Evolutionary conservation across 192 early-diverging fungal genomes (phyloP).

Genomic region (Coemansia umbellata): DNA sequence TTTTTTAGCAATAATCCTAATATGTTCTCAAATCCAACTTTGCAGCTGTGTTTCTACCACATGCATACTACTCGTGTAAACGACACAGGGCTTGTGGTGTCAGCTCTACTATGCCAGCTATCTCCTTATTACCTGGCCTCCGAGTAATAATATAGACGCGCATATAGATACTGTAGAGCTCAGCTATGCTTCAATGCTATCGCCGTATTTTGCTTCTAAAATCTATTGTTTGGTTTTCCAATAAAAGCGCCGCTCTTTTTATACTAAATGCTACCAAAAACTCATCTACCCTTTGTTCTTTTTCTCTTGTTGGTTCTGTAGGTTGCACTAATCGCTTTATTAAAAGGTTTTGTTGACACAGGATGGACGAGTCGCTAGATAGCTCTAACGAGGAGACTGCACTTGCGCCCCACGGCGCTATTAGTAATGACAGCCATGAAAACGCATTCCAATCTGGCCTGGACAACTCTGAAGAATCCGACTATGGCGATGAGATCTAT

Average conservation of each 20-base stretch:
- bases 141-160: too few species aligned
- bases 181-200: too few species aligned
- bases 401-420: not conserved
- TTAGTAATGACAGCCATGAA: slow-evolving; percentile 6
- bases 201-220: not conserved
- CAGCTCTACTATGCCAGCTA: too few species aligned
- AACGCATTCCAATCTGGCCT: slow-evolving; percentile 25
- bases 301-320: not conserved
- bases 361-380: slow-evolving; percentile 37
- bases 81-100: too few species aligned
- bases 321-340: not conserved
- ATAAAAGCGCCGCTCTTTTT: too few species aligned
- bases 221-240: not conserved
- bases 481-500: slow-evolving; percentile 40
- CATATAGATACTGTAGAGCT: too few species aligned
- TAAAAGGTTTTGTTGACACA: slow-evolving; percentile 10
- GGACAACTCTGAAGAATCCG: slow-evolving; percentile 44
- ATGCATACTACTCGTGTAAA: too few species aligned
- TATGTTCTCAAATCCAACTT: too few species aligned
- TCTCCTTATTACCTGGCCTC: too few species aligned
- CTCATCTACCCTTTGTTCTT: not conserved
- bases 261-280: not conserved
- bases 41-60: too few species aligned
- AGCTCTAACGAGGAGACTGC: slow-evolving; percentile 13
- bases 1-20: too few species aligned